Conservation (phyloP, 2,329 filamentous ascomycete species). For the Aspergillus sclerotialis region DNA sequence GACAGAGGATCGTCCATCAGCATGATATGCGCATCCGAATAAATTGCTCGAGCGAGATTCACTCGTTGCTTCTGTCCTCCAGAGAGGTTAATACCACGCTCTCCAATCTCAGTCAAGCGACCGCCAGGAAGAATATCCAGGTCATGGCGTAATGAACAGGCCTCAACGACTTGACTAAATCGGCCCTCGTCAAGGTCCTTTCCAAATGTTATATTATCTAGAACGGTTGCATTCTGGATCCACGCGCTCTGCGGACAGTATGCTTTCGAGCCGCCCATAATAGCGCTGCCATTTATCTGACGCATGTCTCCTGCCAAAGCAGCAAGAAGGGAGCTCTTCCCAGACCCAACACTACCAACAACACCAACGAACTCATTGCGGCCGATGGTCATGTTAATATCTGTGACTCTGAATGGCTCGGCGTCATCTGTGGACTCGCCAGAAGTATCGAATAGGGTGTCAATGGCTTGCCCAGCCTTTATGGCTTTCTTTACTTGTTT, state of each 20-base stretch:
- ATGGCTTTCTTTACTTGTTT: no score
- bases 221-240: slow-evolving; percentile 73
- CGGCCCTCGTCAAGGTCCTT: slow-evolving; percentile 58
- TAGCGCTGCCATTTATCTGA: no score
- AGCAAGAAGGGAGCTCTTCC: no score
- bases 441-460: no score
- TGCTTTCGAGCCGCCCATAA: no score
- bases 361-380: no score
- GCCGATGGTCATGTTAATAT: no score
- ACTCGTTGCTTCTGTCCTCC: slow-evolving; percentile 77
- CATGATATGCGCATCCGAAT: slow-evolving; percentile 66
- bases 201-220: slow-evolving; percentile 70
- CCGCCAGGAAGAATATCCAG: slow-evolving; percentile 66
- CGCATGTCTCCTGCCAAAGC: no score
- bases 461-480: no score
- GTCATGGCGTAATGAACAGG: slow-evolving; percentile 67
- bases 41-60: slow-evolving; percentile 67
- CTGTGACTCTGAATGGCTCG: no score
- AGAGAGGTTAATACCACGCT: slow-evolving; percentile 73
- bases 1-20: slow-evolving; percentile 76
- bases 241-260: slow-evolving; percentile 72
- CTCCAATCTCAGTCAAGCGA: slow-evolving; percentile 70
- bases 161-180: slow-evolving; percentile 61
- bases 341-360: no score
- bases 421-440: no score